These are phyloP conservation scores for Pichia nanzhaoensis DNA, from an alignment of 805 yeast species.

Conservation along the genomic window DNA sequence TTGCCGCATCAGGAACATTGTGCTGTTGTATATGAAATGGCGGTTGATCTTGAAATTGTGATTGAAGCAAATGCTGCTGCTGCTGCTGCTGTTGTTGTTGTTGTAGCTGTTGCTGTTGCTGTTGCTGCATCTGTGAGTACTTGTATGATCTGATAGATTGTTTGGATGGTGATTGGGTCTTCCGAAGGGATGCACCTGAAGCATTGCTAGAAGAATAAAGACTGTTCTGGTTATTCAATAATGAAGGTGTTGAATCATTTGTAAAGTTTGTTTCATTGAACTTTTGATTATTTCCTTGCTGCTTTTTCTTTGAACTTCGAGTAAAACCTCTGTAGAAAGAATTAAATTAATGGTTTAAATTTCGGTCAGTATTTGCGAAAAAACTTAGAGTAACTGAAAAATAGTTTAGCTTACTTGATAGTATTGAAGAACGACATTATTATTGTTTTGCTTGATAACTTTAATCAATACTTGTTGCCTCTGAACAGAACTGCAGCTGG, in stretches of 20 bases:
- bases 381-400: neutral
- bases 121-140: slow-evolving; percentile 9
- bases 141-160: slow-evolving; percentile 35
- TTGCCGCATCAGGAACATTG: slow-evolving; percentile 14
- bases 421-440: slow-evolving; percentile 38
- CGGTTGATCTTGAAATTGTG: slow-evolving; percentile 17
- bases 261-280: slow-evolving; percentile 14
- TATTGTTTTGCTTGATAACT: too few relatives aligned
- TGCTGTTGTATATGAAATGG: slow-evolving; percentile 12
- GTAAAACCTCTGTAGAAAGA: slow-evolving; percentile 44
- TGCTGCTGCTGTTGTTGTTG: slow-evolving; percentile 25
- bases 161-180: slow-evolving; percentile 40
- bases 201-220: slow-evolving; percentile 36
- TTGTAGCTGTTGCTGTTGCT: too few relatives aligned
- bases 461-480: too few relatives aligned
- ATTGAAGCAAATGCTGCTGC: slow-evolving; percentile 10
- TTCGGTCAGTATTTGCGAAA: neutral
- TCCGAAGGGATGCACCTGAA: slow-evolving; percentile 41
- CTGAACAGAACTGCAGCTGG: too few relatives aligned
- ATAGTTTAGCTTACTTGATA: slow-evolving; percentile 26
- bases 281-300: slow-evolving; percentile 20
- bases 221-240: slow-evolving; percentile 9
- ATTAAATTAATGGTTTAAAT: neutral
- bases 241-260: slow-evolving; percentile 17
- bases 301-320: slow-evolving; percentile 35